phyloP scores from a whole-genome alignment of 345 rosid species.

The Rhodomyrtus tomentosa region DNA sequence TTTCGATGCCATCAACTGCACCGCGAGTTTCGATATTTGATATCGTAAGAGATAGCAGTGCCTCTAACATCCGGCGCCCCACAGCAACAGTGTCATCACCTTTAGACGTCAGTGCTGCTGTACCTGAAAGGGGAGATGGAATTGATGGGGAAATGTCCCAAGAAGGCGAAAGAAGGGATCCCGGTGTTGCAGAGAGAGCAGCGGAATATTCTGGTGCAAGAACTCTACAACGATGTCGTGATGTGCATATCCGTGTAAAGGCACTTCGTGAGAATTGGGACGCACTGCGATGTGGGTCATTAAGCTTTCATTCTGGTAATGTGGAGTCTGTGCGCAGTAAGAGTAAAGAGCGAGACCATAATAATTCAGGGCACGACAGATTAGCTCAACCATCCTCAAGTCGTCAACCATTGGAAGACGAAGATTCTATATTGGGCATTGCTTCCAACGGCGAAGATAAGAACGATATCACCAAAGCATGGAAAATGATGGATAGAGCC shows the following conservation, averaged over 20 bases:
- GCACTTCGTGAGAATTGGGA: constrained; percentile 47
- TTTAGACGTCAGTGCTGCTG: not conserved
- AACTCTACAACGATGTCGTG: constrained; percentile 29
- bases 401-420: constrained; percentile 1
- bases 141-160: not conserved
- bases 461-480: constrained; percentile 32
- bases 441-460: not conserved
- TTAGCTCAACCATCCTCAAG: constrained; percentile 8
- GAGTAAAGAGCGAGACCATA: not conserved
- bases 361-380: not conserved
- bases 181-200: constrained; percentile 1
- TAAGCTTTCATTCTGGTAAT: constrained; percentile 23
- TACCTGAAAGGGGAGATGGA: not conserved
- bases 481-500: constrained; percentile 55
- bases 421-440: not conserved
- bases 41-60: constrained; percentile 14
- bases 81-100: not conserved
- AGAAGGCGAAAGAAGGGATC: constrained; percentile 1
- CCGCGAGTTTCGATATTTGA: constrained; percentile 16
- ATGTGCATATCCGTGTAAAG: constrained; percentile 24
- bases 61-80: not conserved
- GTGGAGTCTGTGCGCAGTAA: constrained; percentile 1
- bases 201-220: constrained; percentile 17
- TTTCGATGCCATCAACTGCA: not conserved
- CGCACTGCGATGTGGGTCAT: constrained; percentile 27